phyloP scores from a whole-genome alignment of 768 basidiomycete species.

The Rhodotorula graminis region DNA sequence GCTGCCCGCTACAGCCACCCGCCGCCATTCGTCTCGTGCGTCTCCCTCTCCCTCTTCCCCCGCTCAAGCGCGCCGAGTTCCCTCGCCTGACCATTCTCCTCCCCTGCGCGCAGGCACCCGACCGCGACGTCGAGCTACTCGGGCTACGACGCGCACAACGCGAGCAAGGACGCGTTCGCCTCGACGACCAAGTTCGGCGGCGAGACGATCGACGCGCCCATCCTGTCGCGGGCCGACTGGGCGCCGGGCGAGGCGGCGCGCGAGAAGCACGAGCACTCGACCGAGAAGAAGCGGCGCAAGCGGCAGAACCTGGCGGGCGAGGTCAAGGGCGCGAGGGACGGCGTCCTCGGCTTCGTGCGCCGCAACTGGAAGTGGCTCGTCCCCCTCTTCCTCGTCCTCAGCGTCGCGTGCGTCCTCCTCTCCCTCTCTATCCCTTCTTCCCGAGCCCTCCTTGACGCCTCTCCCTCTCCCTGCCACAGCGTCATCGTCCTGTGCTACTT shows the following conservation, averaged over 20 bases:
- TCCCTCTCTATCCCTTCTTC: neutral
- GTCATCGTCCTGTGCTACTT: slow-evolving; percentile 26
- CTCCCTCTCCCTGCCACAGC: neutral
- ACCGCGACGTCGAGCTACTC: neutral
- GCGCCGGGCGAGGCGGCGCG: neutral
- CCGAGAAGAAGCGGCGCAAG: slow-evolving; percentile 2
- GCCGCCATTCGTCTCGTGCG: neutral
- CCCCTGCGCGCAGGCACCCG: neutral
- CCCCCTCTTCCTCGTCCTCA: slow-evolving; percentile 1
- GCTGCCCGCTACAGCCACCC: neutral
- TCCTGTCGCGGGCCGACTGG: neutral
- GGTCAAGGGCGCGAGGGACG: neutral
- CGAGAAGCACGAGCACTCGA: slow-evolving; percentile 3
- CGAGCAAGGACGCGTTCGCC: neutral
- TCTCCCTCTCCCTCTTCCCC: neutral
- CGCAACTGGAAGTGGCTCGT: slow-evolving; percentile 15
- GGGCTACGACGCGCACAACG: neutral
- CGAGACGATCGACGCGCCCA: neutral
- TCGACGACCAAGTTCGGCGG: neutral
- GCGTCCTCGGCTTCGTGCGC: neutral
- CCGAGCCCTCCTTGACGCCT: too few relatives aligned
- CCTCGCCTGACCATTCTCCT: neutral
- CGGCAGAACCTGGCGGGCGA: neutral
- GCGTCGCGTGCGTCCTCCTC: slow-evolving; percentile 17
- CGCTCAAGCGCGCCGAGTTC: too few relatives aligned